Base-by-base conservation (phyloP, 805 yeast species). In the Ogataea allantospora region DNA sequence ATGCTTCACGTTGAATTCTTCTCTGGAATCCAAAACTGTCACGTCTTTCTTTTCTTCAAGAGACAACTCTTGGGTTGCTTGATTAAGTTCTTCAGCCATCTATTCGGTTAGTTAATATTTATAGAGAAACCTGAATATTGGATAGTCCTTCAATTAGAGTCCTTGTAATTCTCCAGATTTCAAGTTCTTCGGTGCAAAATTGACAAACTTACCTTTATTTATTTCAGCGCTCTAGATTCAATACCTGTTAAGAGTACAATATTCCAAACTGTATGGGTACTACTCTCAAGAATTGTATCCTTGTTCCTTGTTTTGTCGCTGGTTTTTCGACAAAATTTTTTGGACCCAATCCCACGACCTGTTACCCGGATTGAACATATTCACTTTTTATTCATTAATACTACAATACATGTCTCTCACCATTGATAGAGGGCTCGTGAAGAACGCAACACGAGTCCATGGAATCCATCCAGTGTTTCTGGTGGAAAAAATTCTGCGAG, bases 1-100 rank as follows among this genome's bases (percentile, higher is more conserved):
- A 65, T 93, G 99, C 60, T 81, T 81, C 43, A 81, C 84, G 43
- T 73, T 75, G 65, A 85, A 82, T 49, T 78, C 80, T 51, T 77
- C 78, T 54, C 73, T 68, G 50, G 70, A 69, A 55, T 77, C 73
- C 52, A 81, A 73, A 38, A 78, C 79, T 32, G 85, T 78, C 54
- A 58, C 58, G 38, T 56, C 57, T 29, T 51, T 53, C 43, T 59
- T 44, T 32, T 62, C 68, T 13, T 63, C 62, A 23, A 65, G 46
- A 16, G 63, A 53, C 40, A 65, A 48, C 31, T 63, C 68, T 30
- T 58, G 48, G 27, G 66, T 49, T 30, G 62, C 56, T 48, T 55
- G 56, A 40, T 55, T 50, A 38, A 62, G 47, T 51, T 62, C 65
- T 44, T 59, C 62, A 40, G 62, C 49, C 63, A 58, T 58, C 50